These are phyloP conservation scores for Daldinia concentrica DNA, from an alignment of 495 filamentous ascomycete genomes.

Conservation along the genomic window DNA sequence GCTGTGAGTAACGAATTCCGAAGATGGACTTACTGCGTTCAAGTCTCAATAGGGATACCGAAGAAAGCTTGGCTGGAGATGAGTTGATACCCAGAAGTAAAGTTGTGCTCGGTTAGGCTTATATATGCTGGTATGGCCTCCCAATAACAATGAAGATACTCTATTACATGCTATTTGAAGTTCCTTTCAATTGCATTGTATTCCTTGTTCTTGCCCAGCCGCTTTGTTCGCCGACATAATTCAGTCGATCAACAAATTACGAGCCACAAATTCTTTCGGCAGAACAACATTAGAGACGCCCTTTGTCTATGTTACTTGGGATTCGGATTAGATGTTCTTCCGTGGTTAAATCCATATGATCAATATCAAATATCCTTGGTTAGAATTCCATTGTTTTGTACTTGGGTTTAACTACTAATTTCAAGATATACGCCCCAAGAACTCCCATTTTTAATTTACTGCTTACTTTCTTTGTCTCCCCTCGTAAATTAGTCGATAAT, in stretches of 20 bases:
- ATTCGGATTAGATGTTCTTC: neutral
- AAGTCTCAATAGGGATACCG: neutral
- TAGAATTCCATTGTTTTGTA: neutral
- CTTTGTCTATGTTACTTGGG: neutral
- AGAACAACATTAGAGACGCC: neutral
- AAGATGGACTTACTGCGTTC: neutral
- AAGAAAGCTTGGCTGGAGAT: neutral
- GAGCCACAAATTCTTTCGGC: neutral
- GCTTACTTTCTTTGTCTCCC: neutral
- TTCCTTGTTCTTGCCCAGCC: neutral
- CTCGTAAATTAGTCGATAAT: neutral
- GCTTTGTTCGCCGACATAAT: neutral
- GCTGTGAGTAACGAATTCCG: neutral
- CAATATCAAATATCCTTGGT: neutral
- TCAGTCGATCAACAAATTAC: neutral
- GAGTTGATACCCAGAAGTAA: neutral
- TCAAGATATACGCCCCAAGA: neutral
- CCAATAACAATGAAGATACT: neutral
- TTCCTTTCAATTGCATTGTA: neutral
- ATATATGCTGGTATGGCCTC: neutral
- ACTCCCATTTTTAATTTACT: neutral
- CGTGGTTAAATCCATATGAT: neutral
- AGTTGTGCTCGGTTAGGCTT: neutral
- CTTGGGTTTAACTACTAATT: neutral
- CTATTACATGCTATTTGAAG: neutral